These are phyloP conservation scores for Tolypocladium tundrense DNA, from an alignment of 2,329 filamentous ascomycete genomes.

Conservation along the genomic window DNA sequence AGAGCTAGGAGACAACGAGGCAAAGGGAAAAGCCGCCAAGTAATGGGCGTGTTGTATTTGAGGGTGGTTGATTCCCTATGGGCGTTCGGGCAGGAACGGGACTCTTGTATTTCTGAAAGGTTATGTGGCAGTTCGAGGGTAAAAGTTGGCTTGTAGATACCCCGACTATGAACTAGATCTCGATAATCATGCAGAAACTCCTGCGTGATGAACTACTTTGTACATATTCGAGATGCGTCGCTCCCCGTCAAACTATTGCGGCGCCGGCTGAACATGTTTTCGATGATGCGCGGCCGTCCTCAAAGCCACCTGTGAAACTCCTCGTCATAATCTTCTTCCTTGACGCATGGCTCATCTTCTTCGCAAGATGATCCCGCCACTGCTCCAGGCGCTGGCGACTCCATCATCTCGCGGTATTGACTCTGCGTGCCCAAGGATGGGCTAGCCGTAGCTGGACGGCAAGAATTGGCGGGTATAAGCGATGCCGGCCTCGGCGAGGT, in stretches of 20 bases:
- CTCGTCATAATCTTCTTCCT: too few relatives aligned
- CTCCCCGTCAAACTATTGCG: neutral
- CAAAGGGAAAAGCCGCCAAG: constrained; percentile 73
- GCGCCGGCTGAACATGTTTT: neutral
- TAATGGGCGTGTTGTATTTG: constrained; percentile 18
- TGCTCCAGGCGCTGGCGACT: neutral
- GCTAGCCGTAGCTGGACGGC: neutral
- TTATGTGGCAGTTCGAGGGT: constrained; percentile 5
- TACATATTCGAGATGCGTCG: neutral
- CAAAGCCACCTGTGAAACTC: neutral
- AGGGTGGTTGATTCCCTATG: constrained; percentile 12
- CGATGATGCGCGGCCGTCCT: neutral
- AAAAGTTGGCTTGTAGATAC: constrained; percentile 20
- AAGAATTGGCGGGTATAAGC: neutral
- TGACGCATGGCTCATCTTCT: too few relatives aligned
- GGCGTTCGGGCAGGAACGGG: constrained; percentile 17
- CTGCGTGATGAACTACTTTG: neutral
- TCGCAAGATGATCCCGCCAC: neutral
- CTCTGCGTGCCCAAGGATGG: neutral
- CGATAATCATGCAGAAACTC: neutral
- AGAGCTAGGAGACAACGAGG: constrained; percentile 78
- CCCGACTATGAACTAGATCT: constrained; percentile 13
- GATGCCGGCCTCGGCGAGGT: neutral
- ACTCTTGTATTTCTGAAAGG: neutral
- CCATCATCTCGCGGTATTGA: neutral